phyloP scores from a whole-genome alignment of 495 filamentous ascomycete genomes.

The Penicillium atrosanguineum region DNA sequence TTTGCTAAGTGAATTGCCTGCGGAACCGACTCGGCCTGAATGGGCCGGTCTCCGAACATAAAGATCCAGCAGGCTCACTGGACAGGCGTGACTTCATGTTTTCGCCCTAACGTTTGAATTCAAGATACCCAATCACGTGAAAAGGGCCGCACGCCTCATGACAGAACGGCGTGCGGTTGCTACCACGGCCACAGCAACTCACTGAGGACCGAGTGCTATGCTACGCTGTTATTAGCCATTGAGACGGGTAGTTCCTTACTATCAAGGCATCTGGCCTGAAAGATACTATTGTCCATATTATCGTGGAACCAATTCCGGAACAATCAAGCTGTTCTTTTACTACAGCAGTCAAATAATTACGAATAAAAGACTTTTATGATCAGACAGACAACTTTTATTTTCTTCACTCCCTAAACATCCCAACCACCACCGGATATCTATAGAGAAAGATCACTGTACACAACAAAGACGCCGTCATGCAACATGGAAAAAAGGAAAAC shows the following conservation, averaged over 20 bases:
- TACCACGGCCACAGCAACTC: background rate
- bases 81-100: background rate
- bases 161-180: background rate
- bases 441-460: conserved; percentile 15
- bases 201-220: background rate
- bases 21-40: background rate
- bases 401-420: conserved; percentile 12
- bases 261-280: background rate
- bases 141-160: background rate
- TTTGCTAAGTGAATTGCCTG: conserved; percentile 60
- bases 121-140: background rate
- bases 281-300: background rate
- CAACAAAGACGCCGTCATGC: conserved; percentile 25
- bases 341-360: background rate
- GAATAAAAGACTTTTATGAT: background rate
- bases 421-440: conserved; percentile 27
- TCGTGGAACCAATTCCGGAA: background rate
- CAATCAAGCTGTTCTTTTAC: background rate
- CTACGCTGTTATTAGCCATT: background rate
- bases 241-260: background rate
- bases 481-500: conserved; percentile 13
- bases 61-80: background rate
- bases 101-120: background rate
- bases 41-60: background rate
- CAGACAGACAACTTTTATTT: conserved; percentile 7